Percentiles rank a stretch among this genome's conserved stretches.
phyloP scores from a whole-genome alignment of 441 rosid species.

The Oxalis stricta region DNA sequence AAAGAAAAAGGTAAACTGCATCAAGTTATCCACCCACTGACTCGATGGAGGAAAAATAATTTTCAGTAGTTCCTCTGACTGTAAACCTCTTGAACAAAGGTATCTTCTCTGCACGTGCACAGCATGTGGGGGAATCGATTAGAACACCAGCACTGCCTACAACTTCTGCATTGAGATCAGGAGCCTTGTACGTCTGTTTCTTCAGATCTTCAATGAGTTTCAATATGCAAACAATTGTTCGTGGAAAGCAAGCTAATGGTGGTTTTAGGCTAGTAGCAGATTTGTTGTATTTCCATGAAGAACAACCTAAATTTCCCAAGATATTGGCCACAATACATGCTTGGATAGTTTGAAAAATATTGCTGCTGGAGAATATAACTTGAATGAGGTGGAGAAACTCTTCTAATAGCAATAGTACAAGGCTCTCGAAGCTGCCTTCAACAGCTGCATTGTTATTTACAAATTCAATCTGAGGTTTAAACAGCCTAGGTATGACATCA shows the following conservation, averaged over 20 bases:
- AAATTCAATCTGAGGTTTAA: conserved; percentile 55
- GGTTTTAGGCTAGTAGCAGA: conserved; percentile 39
- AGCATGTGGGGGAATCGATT: conserved; percentile 36
- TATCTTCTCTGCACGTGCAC: conserved; percentile 43
- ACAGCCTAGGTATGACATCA: conserved; percentile 51
- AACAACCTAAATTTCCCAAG: conserved; percentile 59
- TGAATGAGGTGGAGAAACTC: conserved; percentile 83
- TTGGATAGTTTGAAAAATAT: conserved; percentile 56
- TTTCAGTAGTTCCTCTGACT: conserved; percentile 49
- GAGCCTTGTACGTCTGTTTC: conserved; percentile 35
- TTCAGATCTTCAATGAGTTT: conserved; percentile 75
- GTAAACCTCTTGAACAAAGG: conserved; percentile 60
- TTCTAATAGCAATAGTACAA: conserved; percentile 58
- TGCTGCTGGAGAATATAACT: conserved; percentile 53
- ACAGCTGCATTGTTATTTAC: conserved; percentile 33
- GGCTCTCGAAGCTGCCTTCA: conserved; percentile 78
- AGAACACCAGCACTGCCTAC: conserved; percentile 19
- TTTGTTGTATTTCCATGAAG: conserved; percentile 65
- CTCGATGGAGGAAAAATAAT: conserved; percentile 66
- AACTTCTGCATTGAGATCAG: conserved; percentile 37
- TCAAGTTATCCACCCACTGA: conserved; percentile 79
- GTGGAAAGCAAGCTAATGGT: conserved; percentile 78
- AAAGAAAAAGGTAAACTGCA: conserved; percentile 66
- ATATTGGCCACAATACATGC: conserved; percentile 73
- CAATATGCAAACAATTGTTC: conserved; percentile 44